Base-by-base conservation (phyloP, 108 stramenopile genomes). In the Nannochloropsis oceanica region DNA sequence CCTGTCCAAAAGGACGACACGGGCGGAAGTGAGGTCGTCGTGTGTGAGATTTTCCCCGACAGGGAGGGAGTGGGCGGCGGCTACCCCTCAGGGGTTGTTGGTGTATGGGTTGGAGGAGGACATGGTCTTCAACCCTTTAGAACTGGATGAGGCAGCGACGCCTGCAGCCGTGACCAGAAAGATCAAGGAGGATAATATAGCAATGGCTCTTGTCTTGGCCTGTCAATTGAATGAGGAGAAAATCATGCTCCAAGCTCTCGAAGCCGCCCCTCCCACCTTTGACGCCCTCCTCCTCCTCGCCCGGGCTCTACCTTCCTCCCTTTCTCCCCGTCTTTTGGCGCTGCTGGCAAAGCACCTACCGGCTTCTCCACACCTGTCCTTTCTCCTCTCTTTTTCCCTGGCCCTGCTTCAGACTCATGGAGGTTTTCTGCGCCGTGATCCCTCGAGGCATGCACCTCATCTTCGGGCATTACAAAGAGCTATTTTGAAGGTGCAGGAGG, bases 51-150 rank as follows among this genome's bases (percentile, higher is more conserved):
- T 93, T 84, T 83, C 90, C 43, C 91, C 93, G 10, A 91, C 90
- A 13, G 93, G 93, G 9, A 43, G 87, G 34, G 92, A 88, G 44
- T 92, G 90, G 91, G 90, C 90, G 43, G 91, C 86, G 0, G 91
- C 90, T n/a, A 88, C 91, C 8, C 89, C 91, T 10, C 88, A 91
- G 22, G 93, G 92, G 1, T 59, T 93, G 44, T 87, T 92, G 85
- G 43, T 92, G 24, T 92, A 79, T 87, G 82, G 87, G 13, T 85
- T 90, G 12, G 93, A 92, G 80, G 91, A 92, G 24, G 88, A 86
- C 13, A 50, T 90, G 42, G 81, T 83, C n/a, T 93, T 93, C 84
- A 91, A 90, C 25, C 93, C 93, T 8, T 84, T 90, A 8, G 92
- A 93, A 9, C 84, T 93, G 42, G 88, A 89, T 43, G 88, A 85